Conservation (phyloP, 257 asterid species). For the Verbascum thapsus region DNA sequence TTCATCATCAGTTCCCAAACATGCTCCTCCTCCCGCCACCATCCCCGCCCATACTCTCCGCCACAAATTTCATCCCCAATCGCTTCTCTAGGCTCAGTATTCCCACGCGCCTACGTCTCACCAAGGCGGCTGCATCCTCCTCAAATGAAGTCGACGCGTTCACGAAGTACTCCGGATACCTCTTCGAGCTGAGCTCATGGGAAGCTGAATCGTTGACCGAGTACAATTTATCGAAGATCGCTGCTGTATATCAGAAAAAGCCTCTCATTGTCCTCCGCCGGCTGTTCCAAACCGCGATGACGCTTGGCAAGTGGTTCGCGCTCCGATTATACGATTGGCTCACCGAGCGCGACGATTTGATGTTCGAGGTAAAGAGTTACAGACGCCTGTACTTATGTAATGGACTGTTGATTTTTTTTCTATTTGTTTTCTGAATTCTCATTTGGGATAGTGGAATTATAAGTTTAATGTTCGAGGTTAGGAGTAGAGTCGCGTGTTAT, state of each 20-base stretch:
- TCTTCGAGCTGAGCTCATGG: conserved; percentile 67
- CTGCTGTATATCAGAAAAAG: conserved; percentile 64
- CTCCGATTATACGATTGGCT: conserved; percentile 69
- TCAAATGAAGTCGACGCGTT: conserved; percentile 61
- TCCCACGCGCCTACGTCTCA: conserved; percentile 32
- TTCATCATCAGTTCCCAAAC: too few relatives aligned
- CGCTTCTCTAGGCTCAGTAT: conserved; percentile 23
- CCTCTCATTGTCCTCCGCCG: conserved; percentile 80
- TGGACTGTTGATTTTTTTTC: too few relatives aligned
- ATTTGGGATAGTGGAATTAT: too few relatives aligned
- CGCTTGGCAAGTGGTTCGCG: conserved; percentile 93
- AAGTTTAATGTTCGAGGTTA: too few relatives aligned
- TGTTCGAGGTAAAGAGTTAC: conserved; percentile 70
- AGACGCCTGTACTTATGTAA: too few relatives aligned
- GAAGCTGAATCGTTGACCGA: conserved; percentile 78
- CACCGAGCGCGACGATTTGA: conserved; percentile 68
- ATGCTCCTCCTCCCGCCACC: conserved; percentile 48
- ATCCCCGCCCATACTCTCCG: conserved; percentile 28
- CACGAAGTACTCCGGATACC: conserved; percentile 81
- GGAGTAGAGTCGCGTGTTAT: too few relatives aligned
- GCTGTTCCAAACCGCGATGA: conserved; percentile 67
- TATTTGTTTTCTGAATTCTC: too few relatives aligned
- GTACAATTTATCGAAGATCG: conserved; percentile 59
- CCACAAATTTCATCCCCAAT: conserved; percentile 30
- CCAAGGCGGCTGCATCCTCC: conserved; percentile 36